Evolutionary conservation across 2,329 filamentous ascomycete species (phyloP), one percentile per base, ranked within the genome.

Genomic region (Penicillium sp.): DNA sequence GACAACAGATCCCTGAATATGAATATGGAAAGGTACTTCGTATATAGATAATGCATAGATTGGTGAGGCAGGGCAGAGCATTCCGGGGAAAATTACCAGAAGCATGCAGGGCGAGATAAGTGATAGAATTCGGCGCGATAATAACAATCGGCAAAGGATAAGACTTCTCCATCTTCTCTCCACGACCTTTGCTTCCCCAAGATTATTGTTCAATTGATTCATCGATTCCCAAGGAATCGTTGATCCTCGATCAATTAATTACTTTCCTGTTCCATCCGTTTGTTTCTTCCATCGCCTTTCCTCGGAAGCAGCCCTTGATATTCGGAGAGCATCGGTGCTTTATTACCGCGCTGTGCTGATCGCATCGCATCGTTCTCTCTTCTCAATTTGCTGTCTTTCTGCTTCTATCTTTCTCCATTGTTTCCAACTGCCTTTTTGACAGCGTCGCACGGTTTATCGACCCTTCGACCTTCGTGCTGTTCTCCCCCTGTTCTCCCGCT

Each of bases 401-500:
- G 4, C 2, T 16, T 13, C 8, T 5, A 18, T 18, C 31, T 34
- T 34, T 5, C 3, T 39, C 42, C 14, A 34, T 39, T 39, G 42
- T n/a, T 9, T 40, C 32, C 3, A 20, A 20, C 18, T 20, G 18
- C 18, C 3, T 2, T 2, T 20, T n/a, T 27, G 34, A 23, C 20
- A 24, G 20, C 13, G 26, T 43, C 44, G 45, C 44, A 44, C 47
- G 37, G 41, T 35, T 40, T n/a, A 20, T 40, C 28, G 24, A 20
- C 18, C 4, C 18, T 20, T 20, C 18, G 18, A 20, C 18, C 18
- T 20, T 20, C 18, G 7, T 28, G n/a, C 29, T 39, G 13, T 7
- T 31, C 32, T 16, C 41, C 50, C 39, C 36, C 40, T 32, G 27
- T 36, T 31, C 44, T 52, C 44, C 51, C 57, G 59, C 67, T 67